Evolutionary conservation across 495 filamentous ascomycete genomes (phyloP), one percentile per base, ranked within the genome.

Genomic region (Lophiostoma macrostomum): DNA sequence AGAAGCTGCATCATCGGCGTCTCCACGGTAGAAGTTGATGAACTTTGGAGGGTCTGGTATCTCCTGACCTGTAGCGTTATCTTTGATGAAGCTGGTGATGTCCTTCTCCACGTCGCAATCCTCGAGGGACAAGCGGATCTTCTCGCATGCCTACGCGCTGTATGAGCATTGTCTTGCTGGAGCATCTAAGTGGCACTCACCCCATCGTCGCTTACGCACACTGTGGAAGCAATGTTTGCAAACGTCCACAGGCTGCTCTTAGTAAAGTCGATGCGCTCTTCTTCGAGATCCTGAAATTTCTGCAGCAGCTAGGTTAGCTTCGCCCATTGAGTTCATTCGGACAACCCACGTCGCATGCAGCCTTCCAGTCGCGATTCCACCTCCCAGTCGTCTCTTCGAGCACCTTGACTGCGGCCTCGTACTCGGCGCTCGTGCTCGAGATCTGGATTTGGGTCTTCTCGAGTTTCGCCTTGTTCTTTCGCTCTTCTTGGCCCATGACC

Each of bases 271-370:
- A 99, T 77, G 34, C 94, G 78, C 72, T 99, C 94, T 68, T 97
- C 94, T 71, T 99, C 94, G 8, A 99, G 81, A 63, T 99, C 94
- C 80, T 99, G 94, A 70, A 99, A 99, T 80, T 96, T 97, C 81
- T 85, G 58, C n/a, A n/a, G 7, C 36, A 22, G 13, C 0, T 19
- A 16, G 31, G 53, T 75, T 51, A 74, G 68, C 45, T n/a, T 50
- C 42, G 19, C 22, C 18, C 12, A 19, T 11, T 11, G 32, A 23
- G n/a, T 27, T 25, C 11, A 28, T 18, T 22, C 4, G 13, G 27
- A 12, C 7, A 39, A 69, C 79, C 36, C 64, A 85, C 82, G 65
- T 99, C 94, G 66, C 94, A 95, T 11, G 90, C 93, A 18, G 83
- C 79, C 73, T 97, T 97, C 94, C 94, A 99, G 64, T 97, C 91